These are phyloP conservation scores for Crithidia bombi DNA, from an alignment of 208 protist genomes.

Conservation along the genomic window DNA sequence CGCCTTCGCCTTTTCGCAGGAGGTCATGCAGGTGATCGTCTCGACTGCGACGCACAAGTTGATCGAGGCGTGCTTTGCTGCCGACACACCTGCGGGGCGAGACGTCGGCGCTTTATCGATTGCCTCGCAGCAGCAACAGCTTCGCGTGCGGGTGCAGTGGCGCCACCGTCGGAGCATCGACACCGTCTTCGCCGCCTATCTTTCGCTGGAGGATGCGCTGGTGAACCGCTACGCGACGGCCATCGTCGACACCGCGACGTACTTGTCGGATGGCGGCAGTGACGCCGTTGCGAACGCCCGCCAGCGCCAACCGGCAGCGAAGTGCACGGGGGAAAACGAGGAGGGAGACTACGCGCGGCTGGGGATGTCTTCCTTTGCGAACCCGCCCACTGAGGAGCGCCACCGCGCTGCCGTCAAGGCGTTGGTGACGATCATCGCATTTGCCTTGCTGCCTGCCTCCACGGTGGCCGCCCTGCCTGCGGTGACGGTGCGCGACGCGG, in stretches of 20 bases:
- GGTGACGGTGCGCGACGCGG: neutral
- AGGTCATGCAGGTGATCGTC: conserved; percentile 41
- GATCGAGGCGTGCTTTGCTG: conserved; percentile 32
- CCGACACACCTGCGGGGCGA: conserved; percentile 1
- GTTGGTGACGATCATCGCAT: conserved; percentile 38
- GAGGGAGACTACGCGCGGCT: neutral
- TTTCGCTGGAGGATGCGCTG: conserved; percentile 33
- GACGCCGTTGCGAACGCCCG: neutral
- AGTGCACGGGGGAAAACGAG: neutral
- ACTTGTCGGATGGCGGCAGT: conserved; percentile 27
- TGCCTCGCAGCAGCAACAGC: conserved; percentile 30
- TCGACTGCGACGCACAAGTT: conserved; percentile 36
- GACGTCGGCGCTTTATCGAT: conserved; percentile 17
- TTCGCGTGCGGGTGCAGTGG: conserved; percentile 30
- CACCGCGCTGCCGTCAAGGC: conserved; percentile 32
- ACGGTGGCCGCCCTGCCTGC: conserved; percentile 8
- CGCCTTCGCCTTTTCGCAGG: conserved; percentile 49
- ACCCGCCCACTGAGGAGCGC: conserved; percentile 28
- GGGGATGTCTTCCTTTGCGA: conserved; percentile 3
- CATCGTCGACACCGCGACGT: conserved; percentile 35
- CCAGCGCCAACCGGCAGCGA: conserved; percentile 6
- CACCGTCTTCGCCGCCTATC: conserved; percentile 25
- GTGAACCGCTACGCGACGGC: conserved; percentile 28
- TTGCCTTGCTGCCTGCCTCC: conserved; percentile 17
- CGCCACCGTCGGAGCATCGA: conserved; percentile 29